Percentiles rank a stretch among this genome's conserved stretches.
Evolutionary conservation across 192 early-diverging fungal genomes (phyloP).

Genomic region (Umbelopsis sp.): DNA sequence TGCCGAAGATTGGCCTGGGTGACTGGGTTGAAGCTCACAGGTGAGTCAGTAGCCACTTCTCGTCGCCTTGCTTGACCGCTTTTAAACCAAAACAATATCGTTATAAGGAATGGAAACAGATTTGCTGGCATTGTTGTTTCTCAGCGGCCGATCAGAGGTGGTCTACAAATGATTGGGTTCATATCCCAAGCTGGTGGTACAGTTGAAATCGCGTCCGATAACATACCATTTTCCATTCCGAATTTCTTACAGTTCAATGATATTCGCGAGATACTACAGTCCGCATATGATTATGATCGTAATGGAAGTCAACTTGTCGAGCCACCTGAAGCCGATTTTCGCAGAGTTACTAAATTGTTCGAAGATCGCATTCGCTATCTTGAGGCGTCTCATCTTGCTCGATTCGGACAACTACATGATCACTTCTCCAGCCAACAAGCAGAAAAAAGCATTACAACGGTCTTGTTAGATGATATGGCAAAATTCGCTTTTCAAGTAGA

Average conservation of each 20-base stretch:
- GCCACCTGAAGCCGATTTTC: conserved; percentile 33
- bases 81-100: neutral
- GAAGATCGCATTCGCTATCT: conserved; percentile 39
- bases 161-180: conserved; percentile 30
- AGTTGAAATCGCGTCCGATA: conserved; percentile 31
- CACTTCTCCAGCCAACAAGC: neutral
- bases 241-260: conserved; percentile 31
- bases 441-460: neutral
- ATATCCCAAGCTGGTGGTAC: conserved; percentile 23
- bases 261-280: conserved; percentile 9
- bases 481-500: conserved; percentile 41
- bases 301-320: conserved; percentile 16
- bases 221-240: conserved; percentile 51
- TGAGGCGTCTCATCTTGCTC: conserved; percentile 40
- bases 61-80: neutral
- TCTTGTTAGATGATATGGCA: conserved; percentile 39
- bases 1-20: conserved; percentile 14
- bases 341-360: conserved; percentile 35
- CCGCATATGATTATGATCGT: conserved; percentile 5
- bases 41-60: conserved; percentile 4
- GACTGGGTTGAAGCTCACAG: conserved; percentile 36
- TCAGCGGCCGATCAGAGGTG: conserved; percentile 22
- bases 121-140: conserved; percentile 38
- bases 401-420: conserved; percentile 38
- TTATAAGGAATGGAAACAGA: conserved; percentile 17